phyloP scores from a whole-genome alignment of 345 rosid species.

The Capsella bursapastoris region DNA sequence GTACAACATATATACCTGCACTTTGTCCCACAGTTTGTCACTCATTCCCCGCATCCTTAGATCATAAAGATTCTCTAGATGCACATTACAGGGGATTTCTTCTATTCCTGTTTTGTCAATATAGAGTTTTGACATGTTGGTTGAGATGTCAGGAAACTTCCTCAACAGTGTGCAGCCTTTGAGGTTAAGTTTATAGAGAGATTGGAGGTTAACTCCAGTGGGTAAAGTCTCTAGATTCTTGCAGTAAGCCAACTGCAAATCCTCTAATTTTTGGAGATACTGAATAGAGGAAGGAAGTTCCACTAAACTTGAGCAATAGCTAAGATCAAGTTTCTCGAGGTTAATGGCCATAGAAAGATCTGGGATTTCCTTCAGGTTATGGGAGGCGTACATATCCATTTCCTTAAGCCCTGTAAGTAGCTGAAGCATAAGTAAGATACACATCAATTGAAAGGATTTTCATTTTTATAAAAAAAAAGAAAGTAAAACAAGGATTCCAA shows the following conservation, averaged over 20 bases:
- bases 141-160: neutral
- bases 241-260: neutral
- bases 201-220: neutral
- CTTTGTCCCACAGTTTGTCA: constrained; percentile 8
- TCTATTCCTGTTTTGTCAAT: neutral
- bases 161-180: constrained; percentile 6
- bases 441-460: neutral
- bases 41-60: neutral
- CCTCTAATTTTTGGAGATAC: neutral
- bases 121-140: neutral
- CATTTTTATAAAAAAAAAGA: too few relatives aligned
- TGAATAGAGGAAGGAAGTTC: neutral
- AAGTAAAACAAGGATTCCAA: too few relatives aligned
- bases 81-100: neutral
- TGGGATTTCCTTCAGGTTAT: neutral
- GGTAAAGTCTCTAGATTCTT: neutral
- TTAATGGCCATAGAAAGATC: neutral
- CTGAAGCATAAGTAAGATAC: neutral
- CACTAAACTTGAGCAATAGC: neutral
- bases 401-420: neutral
- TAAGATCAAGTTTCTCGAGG: too few relatives aligned
- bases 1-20: neutral
- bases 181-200: neutral
- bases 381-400: neutral
- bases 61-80: neutral